These are phyloP conservation scores for Phytophthora fragariae DNA, from an alignment of 352 stramenopile species.

Conservation along the genomic window DNA sequence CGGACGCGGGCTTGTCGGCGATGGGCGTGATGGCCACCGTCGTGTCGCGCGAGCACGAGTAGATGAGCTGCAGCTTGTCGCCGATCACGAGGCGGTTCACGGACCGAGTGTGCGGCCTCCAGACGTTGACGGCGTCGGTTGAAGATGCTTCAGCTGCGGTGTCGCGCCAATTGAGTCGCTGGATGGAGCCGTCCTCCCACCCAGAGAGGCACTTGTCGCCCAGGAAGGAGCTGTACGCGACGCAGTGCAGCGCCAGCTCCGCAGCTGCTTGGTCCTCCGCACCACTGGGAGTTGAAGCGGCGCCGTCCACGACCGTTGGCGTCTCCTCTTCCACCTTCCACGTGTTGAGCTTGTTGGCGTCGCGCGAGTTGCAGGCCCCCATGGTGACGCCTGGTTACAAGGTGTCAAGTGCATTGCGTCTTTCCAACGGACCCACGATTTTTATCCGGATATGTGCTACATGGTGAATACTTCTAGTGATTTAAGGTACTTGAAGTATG, in stretches of 20 bases:
- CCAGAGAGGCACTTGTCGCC: slow-evolving; percentile 53
- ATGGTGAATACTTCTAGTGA: neutral
- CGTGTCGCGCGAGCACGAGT: slow-evolving; percentile 82
- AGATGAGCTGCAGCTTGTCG: slow-evolving; percentile 51
- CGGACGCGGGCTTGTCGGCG: slow-evolving; percentile 28
- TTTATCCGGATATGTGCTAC: neutral
- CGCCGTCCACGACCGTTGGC: slow-evolving; percentile 11
- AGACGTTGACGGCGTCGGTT: slow-evolving; percentile 41
- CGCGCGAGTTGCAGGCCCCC: slow-evolving; percentile 59
- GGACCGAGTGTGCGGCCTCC: slow-evolving; percentile 57
- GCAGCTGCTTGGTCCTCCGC: slow-evolving; percentile 25
- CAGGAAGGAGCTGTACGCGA: slow-evolving; percentile 47
- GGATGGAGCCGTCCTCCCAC: slow-evolving; percentile 82
- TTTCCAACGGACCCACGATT: slow-evolving; percentile 21
- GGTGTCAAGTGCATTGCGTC: slow-evolving; percentile 22
- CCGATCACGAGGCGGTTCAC: slow-evolving; percentile 73
- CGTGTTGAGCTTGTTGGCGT: slow-evolving; percentile 38
- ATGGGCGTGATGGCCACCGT: slow-evolving; percentile 64
- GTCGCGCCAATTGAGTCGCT: slow-evolving; percentile 48
- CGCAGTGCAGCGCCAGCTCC: slow-evolving; percentile 59
- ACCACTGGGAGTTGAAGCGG: slow-evolving; percentile 24
- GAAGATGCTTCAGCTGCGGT: neutral
- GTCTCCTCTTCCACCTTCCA: slow-evolving; percentile 59
- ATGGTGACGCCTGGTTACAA: slow-evolving; percentile 30
- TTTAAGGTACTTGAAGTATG: neutral